Conservation (phyloP, 208 protist species). For the Angomonas ambiguus region DNA sequence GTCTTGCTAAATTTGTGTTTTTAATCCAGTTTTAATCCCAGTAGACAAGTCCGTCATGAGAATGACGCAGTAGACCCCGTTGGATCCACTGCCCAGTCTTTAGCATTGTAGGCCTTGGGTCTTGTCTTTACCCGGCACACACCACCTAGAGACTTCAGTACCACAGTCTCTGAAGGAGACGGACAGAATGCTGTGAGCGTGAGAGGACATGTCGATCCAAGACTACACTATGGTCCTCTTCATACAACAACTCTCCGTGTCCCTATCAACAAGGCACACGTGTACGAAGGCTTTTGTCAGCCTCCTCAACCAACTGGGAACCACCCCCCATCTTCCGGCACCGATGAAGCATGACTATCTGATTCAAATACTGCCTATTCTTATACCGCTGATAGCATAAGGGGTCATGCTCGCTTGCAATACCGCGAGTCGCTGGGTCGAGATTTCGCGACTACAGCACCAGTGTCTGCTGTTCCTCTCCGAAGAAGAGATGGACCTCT, state of each 20-base stretch:
- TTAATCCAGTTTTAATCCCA: too few species aligned
- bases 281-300: slow-evolving; percentile 10
- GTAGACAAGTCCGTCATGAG: too few species aligned
- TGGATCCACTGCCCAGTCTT: too few species aligned
- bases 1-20: too few species aligned
- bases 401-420: slow-evolving; percentile 13
- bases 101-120: too few species aligned
- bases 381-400: not conserved
- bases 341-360: slow-evolving; percentile 6
- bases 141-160: too few species aligned
- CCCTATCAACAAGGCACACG: slow-evolving; percentile 4
- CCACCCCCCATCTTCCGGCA: not conserved
- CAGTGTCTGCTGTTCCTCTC: not conserved
- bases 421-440: slow-evolving; percentile 17
- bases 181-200: too few species aligned
- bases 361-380: not conserved
- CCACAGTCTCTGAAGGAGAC: too few species aligned
- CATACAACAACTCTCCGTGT: slow-evolving; percentile 5
- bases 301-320: slow-evolving; percentile 9
- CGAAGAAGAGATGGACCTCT: slow-evolving; percentile 1
- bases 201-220: too few species aligned
- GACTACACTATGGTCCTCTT: too few species aligned
- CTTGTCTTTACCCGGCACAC: too few species aligned
- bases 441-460: not conserved
- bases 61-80: too few species aligned